These are phyloP conservation scores for Fusarium cicatricum DNA, from an alignment of 2,329 filamentous ascomycete genomes.

Conservation along the genomic window DNA sequence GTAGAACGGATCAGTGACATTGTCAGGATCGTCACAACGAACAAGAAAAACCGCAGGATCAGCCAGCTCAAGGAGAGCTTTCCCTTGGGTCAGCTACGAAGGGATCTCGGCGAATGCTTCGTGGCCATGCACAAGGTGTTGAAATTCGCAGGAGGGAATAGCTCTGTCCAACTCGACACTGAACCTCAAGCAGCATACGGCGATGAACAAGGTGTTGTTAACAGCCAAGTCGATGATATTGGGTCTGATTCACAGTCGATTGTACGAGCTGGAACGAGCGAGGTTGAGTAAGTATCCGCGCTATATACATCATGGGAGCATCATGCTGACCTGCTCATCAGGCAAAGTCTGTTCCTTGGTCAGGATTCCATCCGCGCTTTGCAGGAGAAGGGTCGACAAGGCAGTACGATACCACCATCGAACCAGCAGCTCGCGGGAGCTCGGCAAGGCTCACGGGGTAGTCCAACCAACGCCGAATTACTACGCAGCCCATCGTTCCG, in stretches of 20 bases:
- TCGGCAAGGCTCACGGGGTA: conserved; percentile 34
- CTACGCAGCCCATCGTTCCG: not conserved
- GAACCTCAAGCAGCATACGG: not conserved
- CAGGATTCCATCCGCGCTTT: conserved; percentile 31
- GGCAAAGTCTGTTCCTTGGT: conserved; percentile 34
- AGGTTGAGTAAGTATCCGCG: conserved; percentile 23
- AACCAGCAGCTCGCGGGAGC: conserved; percentile 33
- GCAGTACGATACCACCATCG: conserved; percentile 22
- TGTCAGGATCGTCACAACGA: conserved; percentile 9
- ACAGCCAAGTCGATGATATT: conserved; percentile 31
- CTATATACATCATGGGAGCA: not conserved
- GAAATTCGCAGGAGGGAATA: not conserved
- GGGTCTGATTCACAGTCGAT: conserved; percentile 41
- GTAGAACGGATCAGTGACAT: conserved; percentile 36
- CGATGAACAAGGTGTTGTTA: conserved; percentile 16
- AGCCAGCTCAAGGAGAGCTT: conserved; percentile 26
- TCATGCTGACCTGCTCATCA: conserved; percentile 14
- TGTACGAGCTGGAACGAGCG: conserved; percentile 24
- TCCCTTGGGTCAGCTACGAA: conserved; percentile 28
- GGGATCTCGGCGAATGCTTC: conserved; percentile 32
- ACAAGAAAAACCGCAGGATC: conserved; percentile 17
- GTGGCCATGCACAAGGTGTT: conserved; percentile 20
- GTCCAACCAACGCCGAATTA: conserved; percentile 34
- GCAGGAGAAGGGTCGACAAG: conserved; percentile 9
- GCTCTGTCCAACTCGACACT: not conserved